Base-by-base conservation (phyloP, 192 early-diverging fungal species). In the Coemansia sp. region DNA sequence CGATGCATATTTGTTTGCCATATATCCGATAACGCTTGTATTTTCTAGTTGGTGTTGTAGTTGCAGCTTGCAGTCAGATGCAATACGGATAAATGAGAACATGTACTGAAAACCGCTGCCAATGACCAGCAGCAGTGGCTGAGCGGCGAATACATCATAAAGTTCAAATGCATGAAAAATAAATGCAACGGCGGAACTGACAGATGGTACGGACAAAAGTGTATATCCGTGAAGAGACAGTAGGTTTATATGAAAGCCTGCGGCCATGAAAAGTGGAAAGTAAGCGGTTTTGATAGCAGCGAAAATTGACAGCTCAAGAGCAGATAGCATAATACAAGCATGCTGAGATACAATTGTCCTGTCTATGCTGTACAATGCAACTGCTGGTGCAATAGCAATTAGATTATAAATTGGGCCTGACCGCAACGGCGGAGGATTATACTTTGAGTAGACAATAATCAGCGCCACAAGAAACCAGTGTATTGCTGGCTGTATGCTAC, bases 231-330 rank as follows among this genome's bases (percentile, higher is more conserved):
- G 12, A 11, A 54, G 22, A 9, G 43, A 10, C 22, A 54, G 29
- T 8, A 53, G 52, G 52, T 48, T 63, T 43, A 41, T 4, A 37
- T 63, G 61, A 6, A 54, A 54, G 2, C 4, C 3, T n/a, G 37
- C 23, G 14, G 4, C 35, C 14, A 53, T 8, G 18, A 18, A 7
- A 13, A 16, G 39, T 14, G 61, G 61, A 22, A 54, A 43, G 2
- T 41, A 16, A 19, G 41, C 10, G 12, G 4, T 16, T 41, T 41
- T 63, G 19, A 63, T 62, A 24, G 4, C 27, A 10, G 18, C 11
- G 13, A 49, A 20, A 52, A 49, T 49, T 14, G 35, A 18, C 1
- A 62, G 1, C 19, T 62, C 54, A 20, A 22, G 37, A 13, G 14
- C 14, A 10, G 41, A 45, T 13, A 19, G 18, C 18, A 37, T 20